Evolutionary conservation across 768 basidiomycete genomes (phyloP).

Genomic region (Lactarius vividus): DNA sequence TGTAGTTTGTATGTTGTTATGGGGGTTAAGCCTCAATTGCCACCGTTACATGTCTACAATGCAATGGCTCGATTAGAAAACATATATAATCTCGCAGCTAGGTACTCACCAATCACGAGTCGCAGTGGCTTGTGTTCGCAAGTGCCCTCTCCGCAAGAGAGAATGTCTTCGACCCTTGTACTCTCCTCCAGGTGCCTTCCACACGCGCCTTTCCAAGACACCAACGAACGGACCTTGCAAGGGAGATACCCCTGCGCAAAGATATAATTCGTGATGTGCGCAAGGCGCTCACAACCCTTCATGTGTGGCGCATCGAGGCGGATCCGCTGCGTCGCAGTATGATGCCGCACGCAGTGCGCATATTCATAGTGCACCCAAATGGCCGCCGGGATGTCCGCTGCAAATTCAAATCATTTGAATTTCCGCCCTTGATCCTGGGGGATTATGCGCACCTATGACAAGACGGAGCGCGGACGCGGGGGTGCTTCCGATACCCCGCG

Average conservation of each 20-base stretch:
- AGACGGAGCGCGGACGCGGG: constrained; percentile 44
- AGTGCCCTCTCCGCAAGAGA: constrained; percentile 36
- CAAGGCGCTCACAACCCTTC: constrained; percentile 39
- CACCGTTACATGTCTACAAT: neutral
- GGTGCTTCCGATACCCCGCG: constrained; percentile 42
- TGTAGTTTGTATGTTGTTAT: neutral
- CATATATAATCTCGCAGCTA: neutral
- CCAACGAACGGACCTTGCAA: constrained; percentile 37
- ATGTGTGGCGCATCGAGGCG: constrained; percentile 37
- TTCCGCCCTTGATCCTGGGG: too few relatives aligned
- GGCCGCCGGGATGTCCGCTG: constrained; percentile 42
- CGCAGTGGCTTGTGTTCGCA: constrained; percentile 39
- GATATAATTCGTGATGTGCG: constrained; percentile 49
- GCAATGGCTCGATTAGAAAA: neutral
- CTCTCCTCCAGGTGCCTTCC: constrained; percentile 37
- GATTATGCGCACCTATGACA: constrained; percentile 40
- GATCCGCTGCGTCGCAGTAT: constrained; percentile 43
- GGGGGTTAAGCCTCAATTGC: neutral
- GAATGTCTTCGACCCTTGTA: constrained; percentile 31
- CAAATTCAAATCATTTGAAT: too few relatives aligned
- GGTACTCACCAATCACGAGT: constrained; percentile 38
- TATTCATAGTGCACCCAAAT: constrained; percentile 49
- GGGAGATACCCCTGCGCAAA: constrained; percentile 42
- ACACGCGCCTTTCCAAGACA: constrained; percentile 43
- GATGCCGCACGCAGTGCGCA: constrained; percentile 34